A percentile compares a stretch with the other conserved stretches of the same genome.
Evolutionary conservation across 768 basidiomycete genomes (phyloP).

Genomic region (Suillus americanus): DNA sequence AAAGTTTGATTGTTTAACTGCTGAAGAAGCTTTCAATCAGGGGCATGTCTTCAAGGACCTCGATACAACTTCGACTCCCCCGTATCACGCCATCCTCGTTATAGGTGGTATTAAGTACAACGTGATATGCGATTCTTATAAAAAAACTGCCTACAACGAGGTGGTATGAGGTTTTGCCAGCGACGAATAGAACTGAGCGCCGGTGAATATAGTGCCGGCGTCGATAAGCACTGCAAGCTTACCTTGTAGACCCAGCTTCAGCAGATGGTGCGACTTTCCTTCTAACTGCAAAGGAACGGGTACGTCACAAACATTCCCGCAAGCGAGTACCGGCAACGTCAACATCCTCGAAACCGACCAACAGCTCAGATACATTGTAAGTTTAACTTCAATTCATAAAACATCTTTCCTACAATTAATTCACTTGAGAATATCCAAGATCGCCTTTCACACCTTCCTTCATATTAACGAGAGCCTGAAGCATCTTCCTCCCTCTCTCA

Average conservation of each 20-base stretch:
- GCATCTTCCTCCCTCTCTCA: slow-evolving; percentile 50
- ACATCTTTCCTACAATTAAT: background rate
- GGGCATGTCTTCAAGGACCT: no score
- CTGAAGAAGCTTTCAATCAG: no score
- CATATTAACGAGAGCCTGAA: slow-evolving; percentile 56
- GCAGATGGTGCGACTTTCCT: background rate
- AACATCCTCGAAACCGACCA: background rate
- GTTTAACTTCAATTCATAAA: background rate
- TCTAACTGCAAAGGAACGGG: background rate
- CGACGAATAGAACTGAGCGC: background rate
- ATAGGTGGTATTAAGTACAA: background rate
- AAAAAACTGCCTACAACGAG: background rate
- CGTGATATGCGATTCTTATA: no score
- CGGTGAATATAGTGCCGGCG: background rate
- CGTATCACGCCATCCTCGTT: background rate
- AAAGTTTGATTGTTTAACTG: no score
- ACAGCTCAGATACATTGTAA: background rate
- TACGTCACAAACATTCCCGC: background rate
- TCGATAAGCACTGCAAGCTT: background rate
- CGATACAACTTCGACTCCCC: background rate
- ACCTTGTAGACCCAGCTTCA: background rate
- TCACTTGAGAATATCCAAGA: slow-evolving; percentile 49
- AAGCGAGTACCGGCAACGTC: background rate
- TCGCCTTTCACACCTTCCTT: slow-evolving; percentile 40
- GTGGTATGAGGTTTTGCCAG: no score